Evolutionary conservation across 306 rosid species (phyloP).

Genomic region (Hippophae tibetana): DNA sequence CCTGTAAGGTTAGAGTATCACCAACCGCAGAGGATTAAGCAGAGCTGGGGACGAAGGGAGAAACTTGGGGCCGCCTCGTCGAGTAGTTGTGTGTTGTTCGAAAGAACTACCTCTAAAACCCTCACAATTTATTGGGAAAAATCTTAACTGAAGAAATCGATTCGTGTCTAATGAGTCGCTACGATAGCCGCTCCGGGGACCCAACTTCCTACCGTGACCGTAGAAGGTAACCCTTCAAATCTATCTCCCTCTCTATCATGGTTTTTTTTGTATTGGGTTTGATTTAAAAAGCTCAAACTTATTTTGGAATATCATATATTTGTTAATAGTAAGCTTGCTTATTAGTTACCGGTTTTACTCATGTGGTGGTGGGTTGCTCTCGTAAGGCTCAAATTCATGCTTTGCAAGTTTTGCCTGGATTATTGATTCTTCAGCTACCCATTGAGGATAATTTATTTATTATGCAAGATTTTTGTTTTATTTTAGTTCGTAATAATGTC

Average conservation of each 20-base stretch:
- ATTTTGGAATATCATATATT: not conserved
- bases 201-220: constrained; percentile 90
- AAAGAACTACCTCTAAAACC: constrained; percentile 28
- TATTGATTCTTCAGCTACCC: not conserved
- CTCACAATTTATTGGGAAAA: constrained; percentile 9
- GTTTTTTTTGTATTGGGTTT: not conserved
- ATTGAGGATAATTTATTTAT: not conserved
- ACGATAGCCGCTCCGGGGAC: constrained; percentile 92
- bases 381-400: not conserved
- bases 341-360: not conserved
- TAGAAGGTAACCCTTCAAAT: constrained; percentile 42
- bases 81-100: too few relatives aligned
- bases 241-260: not conserved
- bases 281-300: not conserved
- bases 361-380: not conserved
- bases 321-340: not conserved
- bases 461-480: not conserved
- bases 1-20: too few relatives aligned
- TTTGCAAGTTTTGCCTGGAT: not conserved
- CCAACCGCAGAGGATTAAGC: too few relatives aligned
- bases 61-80: too few relatives aligned
- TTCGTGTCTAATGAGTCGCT: constrained; percentile 67
- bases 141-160: not conserved
- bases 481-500: not conserved
- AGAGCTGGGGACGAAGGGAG: too few relatives aligned